Conservation (phyloP, 257 asterid genomes). For the Nicotiana attenuata region DNA sequence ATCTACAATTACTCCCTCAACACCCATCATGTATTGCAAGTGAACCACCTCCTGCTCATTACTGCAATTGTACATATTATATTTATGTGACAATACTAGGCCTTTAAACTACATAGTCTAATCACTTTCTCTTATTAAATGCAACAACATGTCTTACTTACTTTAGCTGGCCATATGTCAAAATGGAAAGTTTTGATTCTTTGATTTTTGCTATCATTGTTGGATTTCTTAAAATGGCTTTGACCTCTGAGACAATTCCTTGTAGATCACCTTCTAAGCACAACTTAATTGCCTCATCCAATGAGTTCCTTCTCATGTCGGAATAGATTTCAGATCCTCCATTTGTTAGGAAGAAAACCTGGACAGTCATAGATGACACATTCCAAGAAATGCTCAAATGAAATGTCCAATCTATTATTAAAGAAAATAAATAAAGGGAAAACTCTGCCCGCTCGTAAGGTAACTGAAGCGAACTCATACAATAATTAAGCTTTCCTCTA, state of each 20-base stretch:
- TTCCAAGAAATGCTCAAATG: background rate
- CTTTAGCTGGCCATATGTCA: conserved; percentile 31
- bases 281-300: conserved; percentile 24
- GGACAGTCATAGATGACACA: background rate
- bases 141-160: conserved; percentile 10
- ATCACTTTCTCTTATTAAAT: background rate
- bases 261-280: conserved; percentile 22
- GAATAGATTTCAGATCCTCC: conserved; percentile 27
- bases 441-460: background rate
- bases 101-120: background rate
- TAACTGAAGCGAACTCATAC: background rate
- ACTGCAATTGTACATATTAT: background rate
- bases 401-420: background rate
- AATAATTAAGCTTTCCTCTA: background rate
- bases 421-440: background rate
- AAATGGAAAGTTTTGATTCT: conserved; percentile 25
- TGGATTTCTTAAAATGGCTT: conserved; percentile 30
- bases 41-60: conserved; percentile 23
- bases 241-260: conserved; percentile 30
- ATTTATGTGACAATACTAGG: background rate
- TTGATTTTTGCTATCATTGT: conserved; percentile 17
- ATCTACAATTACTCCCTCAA: conserved; percentile 31
- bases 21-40: conserved; percentile 24
- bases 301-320: conserved; percentile 26
- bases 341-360: conserved; percentile 33